These are phyloP conservation scores for Penicillium decumbens DNA, from an alignment of 2,329 filamentous ascomycete species.

Conservation along the genomic window DNA sequence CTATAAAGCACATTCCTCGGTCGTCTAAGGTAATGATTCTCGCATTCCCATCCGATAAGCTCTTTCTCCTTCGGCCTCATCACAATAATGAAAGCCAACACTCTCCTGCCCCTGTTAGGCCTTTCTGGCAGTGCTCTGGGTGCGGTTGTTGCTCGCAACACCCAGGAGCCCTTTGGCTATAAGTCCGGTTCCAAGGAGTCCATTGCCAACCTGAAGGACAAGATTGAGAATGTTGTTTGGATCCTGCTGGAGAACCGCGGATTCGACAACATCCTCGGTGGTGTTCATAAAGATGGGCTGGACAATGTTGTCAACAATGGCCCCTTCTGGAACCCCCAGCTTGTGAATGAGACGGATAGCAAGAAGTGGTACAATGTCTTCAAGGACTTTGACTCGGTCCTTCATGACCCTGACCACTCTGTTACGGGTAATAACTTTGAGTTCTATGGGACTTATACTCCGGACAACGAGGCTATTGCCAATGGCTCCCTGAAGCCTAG, in stretches of 20 bases:
- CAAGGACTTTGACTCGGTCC: conserved; percentile 39
- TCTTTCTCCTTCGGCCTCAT: conserved; percentile 1
- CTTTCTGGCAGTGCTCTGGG: conserved; percentile 16
- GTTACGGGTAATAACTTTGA: conserved; percentile 41
- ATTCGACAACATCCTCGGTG: conserved; percentile 39
- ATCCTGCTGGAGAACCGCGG: conserved; percentile 37
- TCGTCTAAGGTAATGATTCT: conserved; percentile 11
- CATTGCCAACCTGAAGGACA: conserved; percentile 31
- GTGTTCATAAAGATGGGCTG: conserved; percentile 33
- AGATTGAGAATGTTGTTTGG: conserved; percentile 35
- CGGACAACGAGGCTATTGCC: conserved; percentile 34
- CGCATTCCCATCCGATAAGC: conserved; percentile 3
- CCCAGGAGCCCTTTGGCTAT: conserved; percentile 19
- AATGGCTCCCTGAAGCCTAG: conserved; percentile 26
- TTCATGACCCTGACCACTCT: conserved; percentile 39
- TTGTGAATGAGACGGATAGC: conserved; percentile 24
- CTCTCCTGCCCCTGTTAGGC: conserved; percentile 18
- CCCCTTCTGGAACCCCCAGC: conserved; percentile 38
- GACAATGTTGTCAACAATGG: conserved; percentile 41
- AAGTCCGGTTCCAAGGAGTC: conserved; percentile 29
- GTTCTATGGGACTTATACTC: conserved; percentile 38
- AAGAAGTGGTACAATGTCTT: conserved; percentile 26
- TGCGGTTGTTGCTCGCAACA: conserved; percentile 11
- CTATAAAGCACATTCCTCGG: conserved; percentile 10
- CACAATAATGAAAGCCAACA: conserved; percentile 21